Evolutionary conservation across 108 stramenopile species (phyloP), one percentile per base, ranked within the genome.

Genomic region (Discostella pseudostelligera): DNA sequence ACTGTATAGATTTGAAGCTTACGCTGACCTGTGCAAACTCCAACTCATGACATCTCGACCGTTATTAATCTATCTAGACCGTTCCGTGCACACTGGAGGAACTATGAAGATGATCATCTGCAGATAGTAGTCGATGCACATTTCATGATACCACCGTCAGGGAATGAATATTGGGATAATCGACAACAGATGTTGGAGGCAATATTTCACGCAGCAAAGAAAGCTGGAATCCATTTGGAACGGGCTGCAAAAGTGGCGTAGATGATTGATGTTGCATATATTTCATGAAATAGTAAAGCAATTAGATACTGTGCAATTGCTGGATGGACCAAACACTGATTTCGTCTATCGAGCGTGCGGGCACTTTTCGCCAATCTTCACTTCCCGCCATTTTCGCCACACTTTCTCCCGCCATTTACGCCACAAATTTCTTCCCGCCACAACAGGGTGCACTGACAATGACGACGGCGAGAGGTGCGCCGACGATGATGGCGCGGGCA

Each of bases 111-210:
- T 10, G 83, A 82, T 56, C 74, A 79, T 50, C 48, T 87, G 17
- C 76, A 81, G 43, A 85, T 86, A 0, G 70, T 77, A n/a, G 79
- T 90, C 0, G 85, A 90, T 62, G 54, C 65, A 22, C 86, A 86
- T 70, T 87, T 87, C 49, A 63, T 35, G 5, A 74, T 84, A 0
- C 68, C 56, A 37, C 84, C 85, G 9, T 56, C 78, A 40, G 82
- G 84, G 4, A 76, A 78, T 65, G 77, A 66, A 22, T 90, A 86
- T 61, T 80, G 58, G 40, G 81, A 83, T 25, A 86, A 86, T 60
- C 61, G 82, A 12, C 84, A 87, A 53, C 61, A 61, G 14, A 71
- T 84, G 8, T 48, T 90, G 40, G 65, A 78, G 67, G 89, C 89
- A 16, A 90, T 90, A 49, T 62, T 74, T 53, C 58, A 78, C 22